Evolutionary conservation across 1,284 basidiomycete genomes (phyloP).

Genomic region (Trametes hirsuta): DNA sequence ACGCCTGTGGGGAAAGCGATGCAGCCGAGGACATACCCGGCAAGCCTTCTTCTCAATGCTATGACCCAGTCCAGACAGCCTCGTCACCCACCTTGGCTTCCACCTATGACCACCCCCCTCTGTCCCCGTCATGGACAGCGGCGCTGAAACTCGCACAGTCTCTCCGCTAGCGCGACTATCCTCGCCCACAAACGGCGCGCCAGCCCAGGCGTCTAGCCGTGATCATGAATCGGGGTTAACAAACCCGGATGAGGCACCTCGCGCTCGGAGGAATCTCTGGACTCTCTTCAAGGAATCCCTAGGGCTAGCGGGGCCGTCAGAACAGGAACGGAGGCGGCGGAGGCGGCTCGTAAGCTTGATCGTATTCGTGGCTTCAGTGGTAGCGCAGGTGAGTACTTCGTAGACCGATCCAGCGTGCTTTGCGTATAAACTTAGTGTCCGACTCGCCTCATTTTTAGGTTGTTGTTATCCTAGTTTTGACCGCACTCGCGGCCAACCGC

Average conservation of each 20-base stretch:
- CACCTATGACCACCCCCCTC: constrained; percentile 1
- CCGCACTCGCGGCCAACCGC: not conserved
- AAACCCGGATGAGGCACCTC: not conserved
- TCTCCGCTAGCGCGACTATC: not conserved
- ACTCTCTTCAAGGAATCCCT: not conserved
- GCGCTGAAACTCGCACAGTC: not conserved
- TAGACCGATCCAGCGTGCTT: not conserved
- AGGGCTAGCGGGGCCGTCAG: not conserved
- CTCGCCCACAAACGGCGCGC: not conserved
- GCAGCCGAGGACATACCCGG: not conserved
- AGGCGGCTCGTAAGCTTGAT: constrained; percentile 1
- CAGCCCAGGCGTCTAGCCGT: not conserved
- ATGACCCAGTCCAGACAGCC: not conserved
- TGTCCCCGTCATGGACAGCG: not conserved
- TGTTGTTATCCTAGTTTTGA: not conserved
- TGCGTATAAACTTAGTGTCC: not conserved
- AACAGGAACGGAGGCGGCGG: constrained; percentile 3
- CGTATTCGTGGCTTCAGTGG: not conserved
- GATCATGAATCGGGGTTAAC: not conserved
- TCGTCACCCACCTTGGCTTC: not conserved
- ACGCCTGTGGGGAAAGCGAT: not conserved
- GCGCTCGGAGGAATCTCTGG: not conserved
- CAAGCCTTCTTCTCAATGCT: not conserved
- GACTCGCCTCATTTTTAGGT: not conserved
- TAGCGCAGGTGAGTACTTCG: not conserved